Base-by-base conservation (phyloP, 805 yeast species). In the Nadsonia fulvescens region DNA sequence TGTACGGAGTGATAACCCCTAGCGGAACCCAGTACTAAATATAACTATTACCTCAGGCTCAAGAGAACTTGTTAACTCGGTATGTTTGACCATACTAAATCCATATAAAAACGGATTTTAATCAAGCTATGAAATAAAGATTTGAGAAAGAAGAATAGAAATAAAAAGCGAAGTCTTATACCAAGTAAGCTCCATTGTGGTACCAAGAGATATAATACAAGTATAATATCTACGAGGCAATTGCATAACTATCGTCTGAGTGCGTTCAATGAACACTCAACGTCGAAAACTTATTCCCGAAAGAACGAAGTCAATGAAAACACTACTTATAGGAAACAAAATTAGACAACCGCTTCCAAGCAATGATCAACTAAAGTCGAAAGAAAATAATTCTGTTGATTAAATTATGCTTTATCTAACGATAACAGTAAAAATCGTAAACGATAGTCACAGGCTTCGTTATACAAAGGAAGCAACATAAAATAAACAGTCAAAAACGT, bases 141-240 rank as follows among this genome's bases (percentile, higher is more conserved):
- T 9, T 6, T 20, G 6, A 6, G 22, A 17, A 24, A 18, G 14
- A 18, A 10, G 14, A 25, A 25, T 15, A 25, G 30, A 22, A 32
- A 22, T 28, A 32, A 31, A 30, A 31, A 20, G 20, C 23, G 25
- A 21, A 28, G 35, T 24, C 35, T 30, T 34, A 27, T 23, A 38
- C 30, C 43, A 46, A 45, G 28, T 45, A 44, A 46, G 51, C 51
- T 46, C 51, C 51, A 45, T 46, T 44, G 49, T 28, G 50, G 46
- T 40, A 43, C 35, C n/a, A n/a, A n/a, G n/a, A n/a, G n/a, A n/a
- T n/a, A n/a, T n/a, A n/a, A n/a, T n/a, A n/a, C n/a, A n/a, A n/a
- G 29, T 32, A 18, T 14, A 17, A 12, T 22, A 15, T 20, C 22
- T 14, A 24, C 22, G 38, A 25, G 32, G 32, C 47, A 44, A 46